Conservation (phyloP, 2,329 filamentous ascomycete genomes). For the Thelonectria olida region DNA sequence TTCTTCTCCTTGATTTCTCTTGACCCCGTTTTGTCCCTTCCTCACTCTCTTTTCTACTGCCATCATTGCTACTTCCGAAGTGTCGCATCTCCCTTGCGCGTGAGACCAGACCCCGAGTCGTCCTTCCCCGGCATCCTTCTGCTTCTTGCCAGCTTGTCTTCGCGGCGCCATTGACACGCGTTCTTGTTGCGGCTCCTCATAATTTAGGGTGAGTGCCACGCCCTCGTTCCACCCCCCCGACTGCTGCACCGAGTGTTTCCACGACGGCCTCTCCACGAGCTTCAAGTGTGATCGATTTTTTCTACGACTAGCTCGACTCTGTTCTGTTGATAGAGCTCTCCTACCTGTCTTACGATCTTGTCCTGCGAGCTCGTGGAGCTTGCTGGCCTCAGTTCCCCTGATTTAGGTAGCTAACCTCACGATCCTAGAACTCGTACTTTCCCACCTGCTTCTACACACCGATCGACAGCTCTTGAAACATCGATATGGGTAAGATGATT, state of each 20-base stretch:
- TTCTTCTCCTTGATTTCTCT: conserved; percentile 33
- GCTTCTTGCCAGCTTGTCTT: conserved; percentile 41
- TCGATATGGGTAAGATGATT: conserved; percentile 53
- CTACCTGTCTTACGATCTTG: conserved; percentile 13
- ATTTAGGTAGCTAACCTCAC: conserved; percentile 37
- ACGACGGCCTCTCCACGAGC: conserved; percentile 17
- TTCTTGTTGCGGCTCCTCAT: conserved; percentile 44
- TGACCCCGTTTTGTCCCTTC: conserved; percentile 35
- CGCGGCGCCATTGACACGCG: conserved; percentile 47
- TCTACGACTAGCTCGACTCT: conserved; percentile 15
- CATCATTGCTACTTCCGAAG: conserved; percentile 51
- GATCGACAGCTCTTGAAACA: conserved; percentile 49
- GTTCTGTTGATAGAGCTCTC: conserved; percentile 10
- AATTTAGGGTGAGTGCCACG: conserved; percentile 39
- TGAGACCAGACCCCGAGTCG: conserved; percentile 37
- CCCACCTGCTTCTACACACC: conserved; percentile 38
- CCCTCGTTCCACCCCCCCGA: conserved; percentile 36
- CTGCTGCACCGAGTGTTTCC: conserved; percentile 13
- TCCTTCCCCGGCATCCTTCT: conserved; percentile 34
- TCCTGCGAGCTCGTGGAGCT: conserved; percentile 24
- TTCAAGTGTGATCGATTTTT: conserved; percentile 21
- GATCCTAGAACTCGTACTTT: conserved; percentile 42
- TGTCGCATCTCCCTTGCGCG: conserved; percentile 39
- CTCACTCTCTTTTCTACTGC: conserved; percentile 39
- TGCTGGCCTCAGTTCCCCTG: conserved; percentile 35